These are phyloP conservation scores for Rhizopogon rudus DNA, from an alignment of 768 basidiomycete genomes.

Conservation along the genomic window DNA sequence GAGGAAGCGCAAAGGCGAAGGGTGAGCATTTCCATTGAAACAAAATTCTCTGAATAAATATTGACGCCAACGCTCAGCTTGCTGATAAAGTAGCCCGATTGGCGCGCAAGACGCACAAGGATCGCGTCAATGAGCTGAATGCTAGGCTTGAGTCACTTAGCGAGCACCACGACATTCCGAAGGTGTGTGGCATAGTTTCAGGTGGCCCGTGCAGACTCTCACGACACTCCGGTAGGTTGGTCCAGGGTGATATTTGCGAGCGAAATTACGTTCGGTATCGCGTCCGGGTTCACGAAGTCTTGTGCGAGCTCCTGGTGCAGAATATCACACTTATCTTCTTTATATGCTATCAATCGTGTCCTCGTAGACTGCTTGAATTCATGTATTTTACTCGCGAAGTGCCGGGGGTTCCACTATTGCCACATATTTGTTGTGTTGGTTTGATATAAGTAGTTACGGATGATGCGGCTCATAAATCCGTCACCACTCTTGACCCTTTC, in stretches of 20 bases:
- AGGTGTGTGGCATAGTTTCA: conserved; percentile 42
- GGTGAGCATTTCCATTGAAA: conserved; percentile 39
- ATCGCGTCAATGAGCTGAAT: conserved; percentile 89
- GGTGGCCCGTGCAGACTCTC: conserved; percentile 25
- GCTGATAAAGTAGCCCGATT: conserved; percentile 68
- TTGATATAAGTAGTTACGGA: conserved; percentile 36
- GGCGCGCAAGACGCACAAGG: conserved; percentile 88
- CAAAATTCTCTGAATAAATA: neutral
- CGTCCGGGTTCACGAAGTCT: conserved; percentile 6
- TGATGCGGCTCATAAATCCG: conserved; percentile 28
- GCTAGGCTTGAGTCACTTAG: conserved; percentile 78
- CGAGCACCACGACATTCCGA: conserved; percentile 94
- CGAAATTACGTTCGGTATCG: conserved; percentile 23
- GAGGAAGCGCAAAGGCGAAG: conserved; percentile 81
- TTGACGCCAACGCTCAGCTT: conserved; percentile 42
- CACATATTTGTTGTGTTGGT: conserved; percentile 28
- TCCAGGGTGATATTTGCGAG: conserved; percentile 61
- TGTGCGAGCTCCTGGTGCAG: neutral
- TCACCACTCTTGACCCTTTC: conserved; percentile 30
- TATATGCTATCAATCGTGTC: conserved; percentile 16
- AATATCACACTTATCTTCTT: conserved; percentile 12
- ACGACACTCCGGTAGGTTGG: conserved; percentile 56
- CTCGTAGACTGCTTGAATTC: conserved; percentile 11
- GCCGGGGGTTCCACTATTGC: conserved; percentile 24
- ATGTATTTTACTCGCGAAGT: conserved; percentile 22